Evolutionary conservation across 306 rosid species (phyloP).

Genomic region (Prunus padus): DNA sequence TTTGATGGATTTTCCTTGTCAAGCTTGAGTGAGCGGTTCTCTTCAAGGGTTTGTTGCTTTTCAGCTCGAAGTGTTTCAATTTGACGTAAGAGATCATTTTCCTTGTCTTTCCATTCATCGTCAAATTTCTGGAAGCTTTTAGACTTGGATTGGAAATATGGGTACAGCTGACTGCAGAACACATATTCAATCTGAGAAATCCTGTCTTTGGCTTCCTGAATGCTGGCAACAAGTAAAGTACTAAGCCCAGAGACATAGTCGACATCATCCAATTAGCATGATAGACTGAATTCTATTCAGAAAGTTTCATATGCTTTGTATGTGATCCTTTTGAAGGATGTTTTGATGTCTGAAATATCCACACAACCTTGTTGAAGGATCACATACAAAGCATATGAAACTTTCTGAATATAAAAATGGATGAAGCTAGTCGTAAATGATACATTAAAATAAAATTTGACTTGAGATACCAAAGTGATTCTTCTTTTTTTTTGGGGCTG

Average conservation of each 20-base stretch:
- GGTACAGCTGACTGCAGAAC: slow-evolving; percentile 71
- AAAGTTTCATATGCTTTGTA: too few relatives aligned
- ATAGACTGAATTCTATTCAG: too few relatives aligned
- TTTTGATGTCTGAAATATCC: too few relatives aligned
- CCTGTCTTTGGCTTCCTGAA: slow-evolving; percentile 78
- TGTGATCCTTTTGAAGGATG: too few relatives aligned
- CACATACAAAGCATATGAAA: too few relatives aligned
- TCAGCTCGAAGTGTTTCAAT: slow-evolving; percentile 40
- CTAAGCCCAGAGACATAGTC: slow-evolving; percentile 58
- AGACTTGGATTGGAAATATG: slow-evolving; percentile 49
- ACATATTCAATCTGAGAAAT: slow-evolving; percentile 76
- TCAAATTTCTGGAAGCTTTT: slow-evolving; percentile 37
- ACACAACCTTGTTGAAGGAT: too few relatives aligned
- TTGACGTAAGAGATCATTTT: slow-evolving; percentile 28
- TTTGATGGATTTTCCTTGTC: slow-evolving; percentile 28
- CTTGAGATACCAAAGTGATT: too few relatives aligned
- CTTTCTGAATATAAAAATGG: too few relatives aligned
- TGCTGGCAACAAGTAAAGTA: slow-evolving; percentile 76
- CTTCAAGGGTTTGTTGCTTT: slow-evolving; percentile 40
- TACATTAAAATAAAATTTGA: too few relatives aligned
- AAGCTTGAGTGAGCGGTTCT: slow-evolving; percentile 39
- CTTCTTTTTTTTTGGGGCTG: too few relatives aligned
- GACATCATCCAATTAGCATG: slow-evolving; percentile 33
- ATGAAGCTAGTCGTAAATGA: too few relatives aligned
- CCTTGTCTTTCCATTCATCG: slow-evolving; percentile 41